Evolutionary conservation across 306 rosid species (phyloP), one percentile per base, ranked within the genome.

Genomic region (Amphicarpaea edgeworthii): DNA sequence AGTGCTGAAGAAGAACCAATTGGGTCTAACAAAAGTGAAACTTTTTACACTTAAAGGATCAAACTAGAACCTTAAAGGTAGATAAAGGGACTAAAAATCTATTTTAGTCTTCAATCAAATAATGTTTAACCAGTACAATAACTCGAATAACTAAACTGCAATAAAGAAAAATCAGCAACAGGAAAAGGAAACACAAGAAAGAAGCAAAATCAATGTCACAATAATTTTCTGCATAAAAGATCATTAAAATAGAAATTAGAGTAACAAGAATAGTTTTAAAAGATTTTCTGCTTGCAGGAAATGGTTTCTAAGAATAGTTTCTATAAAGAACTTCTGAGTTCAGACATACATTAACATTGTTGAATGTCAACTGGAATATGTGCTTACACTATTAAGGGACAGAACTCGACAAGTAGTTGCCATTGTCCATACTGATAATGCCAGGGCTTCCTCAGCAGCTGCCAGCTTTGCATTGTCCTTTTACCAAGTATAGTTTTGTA

Each of bases 351-450:
- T 73, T 30, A 70, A 76, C 54, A 42, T 38, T 34, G 73, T 58
- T 72, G 62, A 63, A 69, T 23, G 49, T 61, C 49, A 55, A 70
- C 45, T 15, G 55, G 71, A 54, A 77, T 62, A 64, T 57, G 41
- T 50, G 83, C 96, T 87, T 82, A 95, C 97, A 70, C 83, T 84
- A 83, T 90, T 93, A 68, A 95, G 97, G 80, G 97, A 92, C 61
- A 95, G 89, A 79, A 86, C 91, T 63, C 96, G 97, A 77, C 99
- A 95, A 24, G 90, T 77, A 64, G 97, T 86, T 68, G 99, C 88
- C 1, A 86, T 88, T 60, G 99, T 88, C 99, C 99, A 95, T 68
- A 95, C 70, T 50, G 99, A 92, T 84, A 95, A 81, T 55, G 99
- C 82, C 69, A 78, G 81, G 34, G 93, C 95, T 84, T 95, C 99